Evolutionary conservation across 495 filamentous ascomycete species (phyloP), one percentile per base, ranked within the genome.

Genomic region (Neurospora sp.): DNA sequence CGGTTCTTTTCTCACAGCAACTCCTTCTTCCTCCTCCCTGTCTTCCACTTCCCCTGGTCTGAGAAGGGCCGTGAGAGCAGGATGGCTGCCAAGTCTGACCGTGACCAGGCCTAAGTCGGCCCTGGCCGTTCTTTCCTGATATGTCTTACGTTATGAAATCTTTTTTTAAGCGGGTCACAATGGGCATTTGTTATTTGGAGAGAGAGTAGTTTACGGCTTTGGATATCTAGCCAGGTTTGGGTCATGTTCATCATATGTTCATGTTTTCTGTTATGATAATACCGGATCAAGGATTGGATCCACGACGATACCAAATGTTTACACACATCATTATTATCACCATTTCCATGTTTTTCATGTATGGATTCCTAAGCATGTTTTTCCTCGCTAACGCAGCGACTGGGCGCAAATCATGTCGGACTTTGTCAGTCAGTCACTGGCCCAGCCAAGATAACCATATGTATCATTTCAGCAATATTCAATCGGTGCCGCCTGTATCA

Each of bases 31-130:
- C 87, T 96, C 80, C 86, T 97, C 76, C 94, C 94, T 71, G 96
- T 98, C 76, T 89, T 90, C 75, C 96, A 98, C 89, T 97, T 99
- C 89, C 96, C 95, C 46, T 98, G 96, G 96, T 94, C 92, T 41
- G 91, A 93, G 77, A 94, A 93, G 85, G 94, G 91, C 59, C 91
- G 90, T 75, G 84, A 89, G 82, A 77, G 74, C 71, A 85, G 91
- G 65, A 48, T 77, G 71, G 76, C 73, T 70, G 72, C 16, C 69
- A 82, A 83, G 78, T 74, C 79, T 11, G 81, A 79, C 65, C 80
- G 78, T 70, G 76, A 80, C 39, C 75, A 69, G 39, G 82, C 73
- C 39, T 83, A 80, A 35, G 20, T 65, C 39, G 42, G 20, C n/a
- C 39, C 35, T 44, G 41, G 68, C 44, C 68, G 39, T 46, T 70